Evolutionary conservation across 2,329 filamentous ascomycete species (phyloP), one percentile per base, ranked within the genome.

Genomic region (Cercospora zeae-maydis): DNA sequence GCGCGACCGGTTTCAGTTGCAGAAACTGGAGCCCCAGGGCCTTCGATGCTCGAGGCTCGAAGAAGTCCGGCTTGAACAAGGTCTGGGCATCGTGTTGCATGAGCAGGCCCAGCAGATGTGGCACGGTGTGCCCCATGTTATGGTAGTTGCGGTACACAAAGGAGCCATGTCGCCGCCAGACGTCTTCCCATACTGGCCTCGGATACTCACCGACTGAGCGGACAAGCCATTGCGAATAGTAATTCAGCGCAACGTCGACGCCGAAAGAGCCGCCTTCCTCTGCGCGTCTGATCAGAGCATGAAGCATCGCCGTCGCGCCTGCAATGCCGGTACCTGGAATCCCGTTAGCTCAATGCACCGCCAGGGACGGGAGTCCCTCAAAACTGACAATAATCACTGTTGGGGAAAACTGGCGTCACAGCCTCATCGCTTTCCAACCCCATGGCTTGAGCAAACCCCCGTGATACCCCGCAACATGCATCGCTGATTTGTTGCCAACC

Each of bases 401-500:
- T 71, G 1, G 68, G 69, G 27, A 71, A 69, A 3, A 69, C 63
- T 3, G 69, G 69, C 10, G 68, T 69, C 34, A 71, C 69, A 1
- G 70, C 64, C 27, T 67, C 66, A 33, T 68, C 27, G 21, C 24
- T 58, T 33, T 58, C 54, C 11, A 62, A 31, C 4, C 66, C 66
- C 61, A 68, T 63, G 8, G 63, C 63, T 36, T 56, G 52, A 0
- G 65, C 66, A 30, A 65, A 65, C 16, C 36, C 64, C n/a, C 60
- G 36, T 4, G 65, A 66, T 16, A 65, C 57, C 21, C 64, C 64
- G 55, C 62, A 63, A 37, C 53, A 60, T 4, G 79, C 78, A 68
- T 84, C 81, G 31, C 76, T 78, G 59, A 84, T 83, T 68, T 83
- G 81, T 71, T 84, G 82, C 82, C 82, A 84, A 1, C 82, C 82